These are phyloP conservation scores for Boletus tomentosulus DNA, from an alignment of 768 basidiomycete genomes.

Conservation along the genomic window DNA sequence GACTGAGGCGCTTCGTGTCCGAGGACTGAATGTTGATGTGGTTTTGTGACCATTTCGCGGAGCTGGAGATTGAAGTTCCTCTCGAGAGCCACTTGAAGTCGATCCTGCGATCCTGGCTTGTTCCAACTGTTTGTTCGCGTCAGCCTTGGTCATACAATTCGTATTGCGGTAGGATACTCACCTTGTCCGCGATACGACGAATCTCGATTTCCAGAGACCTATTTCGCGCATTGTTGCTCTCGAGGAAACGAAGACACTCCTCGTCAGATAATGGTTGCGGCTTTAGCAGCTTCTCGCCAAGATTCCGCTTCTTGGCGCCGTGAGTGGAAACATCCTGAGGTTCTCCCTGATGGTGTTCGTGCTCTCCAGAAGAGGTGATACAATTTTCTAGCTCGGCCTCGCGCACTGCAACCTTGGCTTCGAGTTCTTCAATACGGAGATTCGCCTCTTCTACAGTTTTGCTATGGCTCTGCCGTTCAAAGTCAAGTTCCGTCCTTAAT, in stretches of 20 bases:
- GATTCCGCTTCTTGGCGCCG: neutral
- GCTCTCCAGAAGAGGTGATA: slow-evolving; percentile 13
- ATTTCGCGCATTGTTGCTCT: slow-evolving; percentile 38
- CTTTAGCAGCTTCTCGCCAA: slow-evolving; percentile 3
- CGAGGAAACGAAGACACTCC: slow-evolving; percentile 39
- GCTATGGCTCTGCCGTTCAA: slow-evolving; percentile 41
- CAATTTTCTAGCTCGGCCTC: slow-evolving; percentile 50
- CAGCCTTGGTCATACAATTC: neutral
- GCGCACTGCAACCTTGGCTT: slow-evolving; percentile 53
- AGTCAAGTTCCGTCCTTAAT: slow-evolving; percentile 40
- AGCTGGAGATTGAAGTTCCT: neutral
- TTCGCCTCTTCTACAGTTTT: slow-evolving; percentile 39
- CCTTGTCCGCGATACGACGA: slow-evolving; percentile 34
- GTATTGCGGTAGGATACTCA: slow-evolving; percentile 13
- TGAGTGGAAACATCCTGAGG: neutral
- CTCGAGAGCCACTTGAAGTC: neutral
- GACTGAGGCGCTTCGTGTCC: slow-evolving; percentile 21
- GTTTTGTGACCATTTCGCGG: neutral
- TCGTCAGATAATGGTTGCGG: slow-evolving; percentile 31
- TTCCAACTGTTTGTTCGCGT: slow-evolving; percentile 19
- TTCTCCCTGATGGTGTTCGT: neutral
- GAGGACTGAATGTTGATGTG: slow-evolving; percentile 3
- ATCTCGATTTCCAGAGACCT: slow-evolving; percentile 44
- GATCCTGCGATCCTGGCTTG: slow-evolving; percentile 14
- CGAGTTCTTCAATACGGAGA: slow-evolving; percentile 40